phyloP scores from a whole-genome alignment of 495 filamentous ascomycete genomes.

The Neurospora terricola region DNA sequence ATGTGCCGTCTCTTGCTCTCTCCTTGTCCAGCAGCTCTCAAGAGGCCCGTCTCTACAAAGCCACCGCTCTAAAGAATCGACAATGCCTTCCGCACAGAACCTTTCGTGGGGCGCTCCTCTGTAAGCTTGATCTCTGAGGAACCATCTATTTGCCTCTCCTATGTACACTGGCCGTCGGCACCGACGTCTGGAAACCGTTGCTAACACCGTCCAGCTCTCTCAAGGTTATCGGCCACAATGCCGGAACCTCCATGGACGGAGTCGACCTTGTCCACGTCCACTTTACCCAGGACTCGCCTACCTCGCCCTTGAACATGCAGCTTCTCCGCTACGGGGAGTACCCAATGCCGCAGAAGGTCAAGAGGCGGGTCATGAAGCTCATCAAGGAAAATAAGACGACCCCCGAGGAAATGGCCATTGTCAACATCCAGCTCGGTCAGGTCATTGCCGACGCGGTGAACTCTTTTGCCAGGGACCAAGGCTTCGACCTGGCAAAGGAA shows the following conservation, averaged over 20 bases:
- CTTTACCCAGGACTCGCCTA: background rate
- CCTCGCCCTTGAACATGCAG: background rate
- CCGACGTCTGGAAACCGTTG: background rate
- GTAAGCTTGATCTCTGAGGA: background rate
- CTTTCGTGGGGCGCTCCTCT: background rate
- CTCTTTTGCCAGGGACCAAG: background rate
- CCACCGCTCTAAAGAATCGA: background rate
- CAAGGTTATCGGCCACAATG: background rate
- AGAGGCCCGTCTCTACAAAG: background rate
- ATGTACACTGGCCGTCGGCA: background rate
- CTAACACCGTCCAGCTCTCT: background rate
- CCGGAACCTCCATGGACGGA: background rate
- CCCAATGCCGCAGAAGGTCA: background rate
- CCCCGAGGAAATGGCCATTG: background rate
- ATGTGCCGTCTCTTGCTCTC: background rate
- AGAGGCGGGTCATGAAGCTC: background rate
- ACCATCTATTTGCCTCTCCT: background rate
- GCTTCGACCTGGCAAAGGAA: background rate
- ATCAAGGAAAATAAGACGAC: background rate
- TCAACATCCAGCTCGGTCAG: background rate
- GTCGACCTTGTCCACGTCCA: background rate
- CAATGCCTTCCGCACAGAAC: background rate
- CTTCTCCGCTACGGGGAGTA: background rate
- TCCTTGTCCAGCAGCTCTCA: background rate
- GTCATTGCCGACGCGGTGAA: background rate